Evolutionary conservation across 495 filamentous ascomycete genomes (phyloP).

Genomic region (Aspergillus heteromorphus): DNA sequence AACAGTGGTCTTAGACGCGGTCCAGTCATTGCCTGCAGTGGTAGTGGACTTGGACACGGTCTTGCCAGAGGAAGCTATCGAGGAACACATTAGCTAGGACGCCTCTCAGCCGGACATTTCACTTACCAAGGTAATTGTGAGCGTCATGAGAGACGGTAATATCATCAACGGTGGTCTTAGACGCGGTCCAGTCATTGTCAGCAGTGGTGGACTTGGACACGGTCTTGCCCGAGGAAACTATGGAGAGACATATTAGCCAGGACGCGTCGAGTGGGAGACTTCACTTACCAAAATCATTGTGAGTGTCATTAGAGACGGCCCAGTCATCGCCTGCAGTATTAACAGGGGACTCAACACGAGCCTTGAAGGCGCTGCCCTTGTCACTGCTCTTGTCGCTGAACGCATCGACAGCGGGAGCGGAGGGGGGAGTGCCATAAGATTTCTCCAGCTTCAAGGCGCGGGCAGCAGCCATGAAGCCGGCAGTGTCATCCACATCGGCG

Average conservation of each 20-base stretch:
- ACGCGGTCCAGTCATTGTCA: background rate
- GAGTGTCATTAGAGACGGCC: background rate
- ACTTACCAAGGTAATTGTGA: background rate
- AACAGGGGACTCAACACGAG: background rate
- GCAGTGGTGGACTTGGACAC: background rate
- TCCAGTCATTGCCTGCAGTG: too few relatives aligned
- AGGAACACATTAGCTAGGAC: too few relatives aligned
- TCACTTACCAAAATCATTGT: background rate
- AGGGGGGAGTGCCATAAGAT: background rate
- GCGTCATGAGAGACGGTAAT: background rate
- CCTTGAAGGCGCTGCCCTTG: background rate
- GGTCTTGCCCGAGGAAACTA: too few relatives aligned
- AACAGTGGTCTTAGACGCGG: too few relatives aligned
- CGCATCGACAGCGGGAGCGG: constrained; percentile 1
- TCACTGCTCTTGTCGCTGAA: constrained; percentile 1
- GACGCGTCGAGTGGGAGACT: too few relatives aligned
- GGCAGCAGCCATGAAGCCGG: constrained; percentile 23
- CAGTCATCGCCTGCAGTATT: background rate
- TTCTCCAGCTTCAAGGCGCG: constrained; percentile 10
- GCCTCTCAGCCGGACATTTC: too few relatives aligned
- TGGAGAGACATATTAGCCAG: too few relatives aligned
- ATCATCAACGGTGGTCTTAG: too few relatives aligned
- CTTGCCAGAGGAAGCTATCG: too few relatives aligned
- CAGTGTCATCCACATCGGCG: constrained; percentile 21
- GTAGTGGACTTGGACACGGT: too few relatives aligned